A percentile compares a stretch with the other conserved stretches of the same genome.
These are phyloP conservation scores for Vitis rupestris DNA, from an alignment of 164 flowering plant species.

Conservation along the genomic window DNA sequence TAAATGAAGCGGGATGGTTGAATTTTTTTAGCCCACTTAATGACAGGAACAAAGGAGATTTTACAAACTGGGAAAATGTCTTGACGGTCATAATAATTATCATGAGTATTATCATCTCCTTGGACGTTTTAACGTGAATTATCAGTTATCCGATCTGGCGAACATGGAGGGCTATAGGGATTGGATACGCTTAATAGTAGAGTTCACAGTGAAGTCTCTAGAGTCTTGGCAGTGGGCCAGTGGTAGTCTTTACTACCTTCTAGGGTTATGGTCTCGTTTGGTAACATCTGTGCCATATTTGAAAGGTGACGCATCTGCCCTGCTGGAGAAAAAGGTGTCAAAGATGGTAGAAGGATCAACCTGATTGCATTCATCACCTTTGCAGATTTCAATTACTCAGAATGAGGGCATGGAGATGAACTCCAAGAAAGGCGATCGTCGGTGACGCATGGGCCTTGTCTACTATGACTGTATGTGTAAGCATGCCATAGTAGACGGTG, in stretches of 20 bases:
- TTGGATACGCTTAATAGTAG: not conserved
- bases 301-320: not conserved
- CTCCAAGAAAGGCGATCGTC: slow-evolving; percentile 9
- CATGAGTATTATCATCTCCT: too few relatives aligned
- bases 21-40: too few relatives aligned
- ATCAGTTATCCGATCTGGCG: not conserved
- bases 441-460: too few relatives aligned
- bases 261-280: not conserved
- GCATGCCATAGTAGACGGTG: too few relatives aligned
- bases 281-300: slow-evolving; percentile 1
- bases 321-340: not conserved
- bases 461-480: too few relatives aligned
- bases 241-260: not conserved
- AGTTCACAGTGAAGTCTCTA: not conserved
- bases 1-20: too few relatives aligned
- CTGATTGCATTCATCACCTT: not conserved
- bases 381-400: not conserved
- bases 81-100: too few relatives aligned
- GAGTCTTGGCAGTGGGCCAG: slow-evolving; percentile 5
- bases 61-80: too few relatives aligned
- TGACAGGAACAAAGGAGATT: too few relatives aligned
- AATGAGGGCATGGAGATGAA: slow-evolving; percentile 2
- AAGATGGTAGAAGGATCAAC: not conserved
- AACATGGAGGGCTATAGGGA: slow-evolving; percentile 3
- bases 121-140: too few relatives aligned